Percentiles rank a stretch among this genome's conserved stretches.
These are phyloP conservation scores for Arbutus unedo DNA, from an alignment of 148 eudicot species.

Conservation along the genomic window DNA sequence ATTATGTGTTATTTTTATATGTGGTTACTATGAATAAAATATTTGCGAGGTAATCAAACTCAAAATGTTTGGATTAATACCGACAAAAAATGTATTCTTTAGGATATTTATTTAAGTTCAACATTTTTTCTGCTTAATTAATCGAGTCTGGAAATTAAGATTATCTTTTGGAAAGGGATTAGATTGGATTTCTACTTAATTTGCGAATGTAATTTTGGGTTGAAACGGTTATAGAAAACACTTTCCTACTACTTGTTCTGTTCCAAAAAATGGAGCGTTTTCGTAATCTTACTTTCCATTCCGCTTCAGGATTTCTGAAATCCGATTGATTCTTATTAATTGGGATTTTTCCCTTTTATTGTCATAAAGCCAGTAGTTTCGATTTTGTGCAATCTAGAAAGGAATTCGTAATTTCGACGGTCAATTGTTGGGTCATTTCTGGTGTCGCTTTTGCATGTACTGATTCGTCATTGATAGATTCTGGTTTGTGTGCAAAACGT, in stretches of 20 bases:
- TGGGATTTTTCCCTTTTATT: not conserved
- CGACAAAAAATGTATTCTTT: not conserved
- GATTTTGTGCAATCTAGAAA: not conserved
- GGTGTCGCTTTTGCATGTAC: not conserved
- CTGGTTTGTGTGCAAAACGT: not conserved
- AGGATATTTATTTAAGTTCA: not conserved
- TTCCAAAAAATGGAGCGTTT: too few relatives aligned
- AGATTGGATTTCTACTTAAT: not conserved
- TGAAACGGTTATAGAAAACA: too few relatives aligned
- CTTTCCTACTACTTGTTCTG: too few relatives aligned
- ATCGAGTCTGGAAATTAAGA: not conserved
- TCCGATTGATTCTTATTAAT: not conserved
- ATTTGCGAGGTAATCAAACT: not conserved
- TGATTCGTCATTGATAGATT: not conserved
- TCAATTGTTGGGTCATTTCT: not conserved
- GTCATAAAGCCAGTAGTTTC: not conserved
- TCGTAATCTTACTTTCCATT: not conserved
- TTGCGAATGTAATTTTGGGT: not conserved
- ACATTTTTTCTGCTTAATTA: not conserved
- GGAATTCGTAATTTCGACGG: not conserved
- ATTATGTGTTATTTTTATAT: not conserved
- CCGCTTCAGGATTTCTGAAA: not conserved
- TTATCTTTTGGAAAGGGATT: not conserved
- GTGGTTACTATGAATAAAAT: not conserved
- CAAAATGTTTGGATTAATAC: not conserved